Evolutionary conservation across 345 rosid genomes (phyloP).

Genomic region (Eucalyptus regnans): DNA sequence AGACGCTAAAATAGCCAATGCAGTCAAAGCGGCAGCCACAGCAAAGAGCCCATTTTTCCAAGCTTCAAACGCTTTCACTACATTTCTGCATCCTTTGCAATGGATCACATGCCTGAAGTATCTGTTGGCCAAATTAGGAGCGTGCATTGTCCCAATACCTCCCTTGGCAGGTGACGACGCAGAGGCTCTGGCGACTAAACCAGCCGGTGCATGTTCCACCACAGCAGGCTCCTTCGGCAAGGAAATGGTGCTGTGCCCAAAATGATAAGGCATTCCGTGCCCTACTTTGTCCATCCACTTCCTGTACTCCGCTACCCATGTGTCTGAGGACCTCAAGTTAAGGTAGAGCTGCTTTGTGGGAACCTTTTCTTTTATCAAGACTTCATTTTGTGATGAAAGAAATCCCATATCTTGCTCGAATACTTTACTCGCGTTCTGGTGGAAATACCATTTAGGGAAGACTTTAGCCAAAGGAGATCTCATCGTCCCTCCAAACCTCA

Average conservation of each 20-base stretch:
- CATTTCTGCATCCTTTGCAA: constrained; percentile 69
- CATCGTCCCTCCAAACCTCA: constrained; percentile 68
- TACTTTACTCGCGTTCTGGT: constrained; percentile 77
- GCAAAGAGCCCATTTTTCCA: constrained; percentile 57
- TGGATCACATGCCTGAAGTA: constrained; percentile 84
- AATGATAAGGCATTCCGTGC: constrained; percentile 95
- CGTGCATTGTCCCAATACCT: constrained; percentile 57
- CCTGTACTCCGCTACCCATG: constrained; percentile 87
- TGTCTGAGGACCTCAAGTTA: constrained; percentile 69
- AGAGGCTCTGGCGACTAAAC: constrained; percentile 57
- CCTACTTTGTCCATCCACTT: constrained; percentile 99
- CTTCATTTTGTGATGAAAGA: constrained; percentile 79
- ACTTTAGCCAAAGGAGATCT: constrained; percentile 31
- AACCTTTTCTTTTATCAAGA: constrained; percentile 65
- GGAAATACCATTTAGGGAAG: constrained; percentile 79
- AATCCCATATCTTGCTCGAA: constrained; percentile 98
- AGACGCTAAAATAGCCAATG: constrained; percentile 55
- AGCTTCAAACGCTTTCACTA: constrained; percentile 33
- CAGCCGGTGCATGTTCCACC: constrained; percentile 88
- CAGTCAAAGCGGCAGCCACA: constrained; percentile 25
- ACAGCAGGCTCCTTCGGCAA: constrained; percentile 66
- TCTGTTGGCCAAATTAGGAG: constrained; percentile 72
- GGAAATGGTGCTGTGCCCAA: constrained; percentile 65
- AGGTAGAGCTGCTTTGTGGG: constrained; percentile 79
- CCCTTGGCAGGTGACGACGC: constrained; percentile 83